phyloP scores from a whole-genome alignment of 1,284 basidiomycete genomes.

The Exobasidium rhododendri region DNA sequence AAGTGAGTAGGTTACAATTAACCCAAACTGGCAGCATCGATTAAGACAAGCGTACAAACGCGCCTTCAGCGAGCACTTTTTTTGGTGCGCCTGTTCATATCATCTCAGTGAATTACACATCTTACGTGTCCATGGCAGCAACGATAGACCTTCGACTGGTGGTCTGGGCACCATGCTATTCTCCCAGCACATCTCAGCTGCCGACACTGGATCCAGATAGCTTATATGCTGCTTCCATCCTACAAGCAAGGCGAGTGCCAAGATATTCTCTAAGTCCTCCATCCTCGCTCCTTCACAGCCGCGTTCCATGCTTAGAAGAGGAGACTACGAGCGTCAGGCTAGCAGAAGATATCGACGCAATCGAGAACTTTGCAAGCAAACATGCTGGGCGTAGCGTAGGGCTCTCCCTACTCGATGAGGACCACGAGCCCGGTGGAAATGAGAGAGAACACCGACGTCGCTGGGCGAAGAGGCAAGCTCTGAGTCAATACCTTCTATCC shows the following conservation, averaged over 20 bases:
- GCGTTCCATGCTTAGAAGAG: background rate
- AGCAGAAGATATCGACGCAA: background rate
- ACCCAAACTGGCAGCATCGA: background rate
- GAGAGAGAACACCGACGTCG: background rate
- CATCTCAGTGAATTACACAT: too few species aligned
- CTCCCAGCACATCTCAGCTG: background rate
- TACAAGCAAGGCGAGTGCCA: conserved; percentile 3
- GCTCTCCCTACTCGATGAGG: background rate
- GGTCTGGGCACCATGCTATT: background rate
- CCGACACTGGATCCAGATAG: conserved; percentile 11
- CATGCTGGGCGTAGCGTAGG: background rate
- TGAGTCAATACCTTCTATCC: background rate
- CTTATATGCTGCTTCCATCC: conserved; percentile 10
- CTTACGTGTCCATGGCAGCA: background rate
- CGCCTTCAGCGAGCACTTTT: background rate
- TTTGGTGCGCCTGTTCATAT: too few species aligned
- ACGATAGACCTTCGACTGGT: background rate
- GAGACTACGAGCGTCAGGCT: background rate
- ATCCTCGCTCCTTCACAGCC: background rate
- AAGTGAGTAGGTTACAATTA: background rate
- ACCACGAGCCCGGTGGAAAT: background rate
- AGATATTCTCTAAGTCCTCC: background rate
- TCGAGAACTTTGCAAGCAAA: background rate
- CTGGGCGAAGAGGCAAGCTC: background rate
- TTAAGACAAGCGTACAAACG: background rate